Conservation (phyloP, 164 flowering plant genomes). For the Annona cherimola region DNA sequence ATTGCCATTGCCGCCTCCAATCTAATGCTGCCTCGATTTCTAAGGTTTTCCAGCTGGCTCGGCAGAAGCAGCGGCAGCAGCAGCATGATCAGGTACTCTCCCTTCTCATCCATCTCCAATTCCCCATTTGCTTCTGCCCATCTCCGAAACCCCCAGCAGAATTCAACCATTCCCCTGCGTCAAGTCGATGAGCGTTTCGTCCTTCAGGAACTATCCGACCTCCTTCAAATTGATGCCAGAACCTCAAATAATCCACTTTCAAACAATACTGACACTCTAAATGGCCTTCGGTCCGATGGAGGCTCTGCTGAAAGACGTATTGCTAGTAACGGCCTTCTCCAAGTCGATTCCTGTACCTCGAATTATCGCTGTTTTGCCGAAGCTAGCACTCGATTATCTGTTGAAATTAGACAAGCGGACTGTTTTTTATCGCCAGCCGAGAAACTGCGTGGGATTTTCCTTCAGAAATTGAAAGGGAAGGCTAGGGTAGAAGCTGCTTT, state of each 20-base stretch:
- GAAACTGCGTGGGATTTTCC: constrained; percentile 75
- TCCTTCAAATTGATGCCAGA: constrained; percentile 30
- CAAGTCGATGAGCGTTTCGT: constrained; percentile 33
- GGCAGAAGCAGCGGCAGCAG: not conserved
- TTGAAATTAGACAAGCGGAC: constrained; percentile 30
- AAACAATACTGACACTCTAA: not conserved
- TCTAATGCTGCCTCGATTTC: constrained; percentile 1
- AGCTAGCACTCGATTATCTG: not conserved
- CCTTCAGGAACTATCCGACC: constrained; percentile 46
- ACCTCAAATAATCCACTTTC: constrained; percentile 7
- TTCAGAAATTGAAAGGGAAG: constrained; percentile 66
- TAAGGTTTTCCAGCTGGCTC: constrained; percentile 4
- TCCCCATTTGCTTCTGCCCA: constrained; percentile 26
- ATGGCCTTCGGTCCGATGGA: not conserved
- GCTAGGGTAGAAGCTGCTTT: constrained; percentile 56
- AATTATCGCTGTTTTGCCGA: not conserved
- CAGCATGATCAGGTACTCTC: constrained; percentile 15
- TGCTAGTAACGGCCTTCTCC: not conserved
- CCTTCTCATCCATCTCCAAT: not conserved
- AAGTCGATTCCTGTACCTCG: not conserved
- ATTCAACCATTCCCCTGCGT: not conserved
- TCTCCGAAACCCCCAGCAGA: constrained; percentile 1
- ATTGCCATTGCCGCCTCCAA: not conserved
- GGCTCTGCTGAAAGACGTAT: not conserved
- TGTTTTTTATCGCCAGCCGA: constrained; percentile 62